phyloP scores from a whole-genome alignment of 805 yeast species.

The Danielia oregonensis region DNA sequence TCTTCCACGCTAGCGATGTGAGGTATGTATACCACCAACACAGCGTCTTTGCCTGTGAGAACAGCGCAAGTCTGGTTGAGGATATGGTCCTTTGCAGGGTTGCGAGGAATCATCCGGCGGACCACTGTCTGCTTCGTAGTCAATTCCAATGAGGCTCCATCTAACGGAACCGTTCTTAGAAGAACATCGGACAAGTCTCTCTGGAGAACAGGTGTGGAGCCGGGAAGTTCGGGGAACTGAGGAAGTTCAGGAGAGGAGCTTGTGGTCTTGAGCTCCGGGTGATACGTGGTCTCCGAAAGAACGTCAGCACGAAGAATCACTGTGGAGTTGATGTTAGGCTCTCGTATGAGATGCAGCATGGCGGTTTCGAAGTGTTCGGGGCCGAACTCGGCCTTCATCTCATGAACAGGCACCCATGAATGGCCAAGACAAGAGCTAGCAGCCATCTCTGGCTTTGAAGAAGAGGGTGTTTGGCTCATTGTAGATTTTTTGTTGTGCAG shows the following conservation, averaged over 20 bases:
- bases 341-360: slow-evolving; percentile 71
- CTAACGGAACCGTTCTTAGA: slow-evolving; percentile 28
- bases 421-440: too few species aligned
- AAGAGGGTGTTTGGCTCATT: too few species aligned
- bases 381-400: slow-evolving; percentile 45
- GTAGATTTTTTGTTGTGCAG: too few species aligned
- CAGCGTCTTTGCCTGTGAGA: slow-evolving; percentile 36
- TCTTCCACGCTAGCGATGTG: slow-evolving; percentile 59
- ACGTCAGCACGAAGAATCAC: slow-evolving; percentile 88
- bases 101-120: slow-evolving; percentile 88
- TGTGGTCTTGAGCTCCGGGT: slow-evolving; percentile 13
- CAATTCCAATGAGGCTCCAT: slow-evolving; percentile 13
- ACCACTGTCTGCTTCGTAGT: slow-evolving; percentile 51
- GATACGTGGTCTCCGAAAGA: slow-evolving; percentile 47
- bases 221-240: slow-evolving; percentile 7
- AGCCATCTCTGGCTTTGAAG: too few species aligned
- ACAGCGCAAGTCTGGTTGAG: slow-evolving; percentile 81
- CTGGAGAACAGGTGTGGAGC: slow-evolving; percentile 14
- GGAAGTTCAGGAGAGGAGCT: slow-evolving; percentile 31
- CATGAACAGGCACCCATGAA: slow-evolving; percentile 61
- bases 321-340: slow-evolving; percentile 89
- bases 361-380: slow-evolving; percentile 65
- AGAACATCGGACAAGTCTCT: slow-evolving; percentile 32
- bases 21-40: slow-evolving; percentile 71
- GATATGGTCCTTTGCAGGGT: slow-evolving; percentile 78